Evolutionary conservation across 495 filamentous ascomycete genomes (phyloP).

Genomic region (Hyaloscypha finlandica): DNA sequence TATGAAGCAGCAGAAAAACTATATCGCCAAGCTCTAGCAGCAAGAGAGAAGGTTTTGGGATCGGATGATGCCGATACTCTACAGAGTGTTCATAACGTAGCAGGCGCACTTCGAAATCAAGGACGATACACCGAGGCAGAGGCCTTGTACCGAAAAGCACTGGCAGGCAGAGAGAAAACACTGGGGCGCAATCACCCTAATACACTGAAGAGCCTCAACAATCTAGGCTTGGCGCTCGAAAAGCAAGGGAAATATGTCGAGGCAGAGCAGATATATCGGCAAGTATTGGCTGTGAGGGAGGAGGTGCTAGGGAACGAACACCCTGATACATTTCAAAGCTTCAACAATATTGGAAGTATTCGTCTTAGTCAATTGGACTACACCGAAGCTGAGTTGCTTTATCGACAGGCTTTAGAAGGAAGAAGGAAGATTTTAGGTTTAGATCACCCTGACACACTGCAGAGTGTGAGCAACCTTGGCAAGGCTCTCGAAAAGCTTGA

Average conservation of each 20-base stretch:
- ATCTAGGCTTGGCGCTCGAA: background rate
- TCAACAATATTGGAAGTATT: too few relatives aligned
- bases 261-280: background rate
- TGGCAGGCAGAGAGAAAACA: slow-evolving; percentile 4
- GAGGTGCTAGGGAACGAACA: too few relatives aligned
- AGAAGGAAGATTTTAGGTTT: too few relatives aligned
- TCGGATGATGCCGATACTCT: slow-evolving; percentile 19
- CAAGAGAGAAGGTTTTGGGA: slow-evolving; percentile 23
- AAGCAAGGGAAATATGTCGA: background rate
- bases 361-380: too few relatives aligned
- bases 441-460: too few relatives aligned
- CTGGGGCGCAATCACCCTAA: slow-evolving; percentile 25
- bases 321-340: too few relatives aligned
- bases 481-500: too few relatives aligned
- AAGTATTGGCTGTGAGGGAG: background rate
- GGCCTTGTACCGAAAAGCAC: background rate
- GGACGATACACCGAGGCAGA: slow-evolving; percentile 6
- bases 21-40: slow-evolving; percentile 19
- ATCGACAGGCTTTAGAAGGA: too few relatives aligned
- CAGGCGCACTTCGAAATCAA: slow-evolving; percentile 1
- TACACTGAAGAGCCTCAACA: slow-evolving; percentile 12
- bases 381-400: too few relatives aligned
- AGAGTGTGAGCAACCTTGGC: too few relatives aligned
- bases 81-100: background rate
- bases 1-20: slow-evolving; percentile 37